Evolutionary conservation across 2,329 filamentous ascomycete genomes (phyloP).

Genomic region (Colletotrichum godetiae): DNA sequence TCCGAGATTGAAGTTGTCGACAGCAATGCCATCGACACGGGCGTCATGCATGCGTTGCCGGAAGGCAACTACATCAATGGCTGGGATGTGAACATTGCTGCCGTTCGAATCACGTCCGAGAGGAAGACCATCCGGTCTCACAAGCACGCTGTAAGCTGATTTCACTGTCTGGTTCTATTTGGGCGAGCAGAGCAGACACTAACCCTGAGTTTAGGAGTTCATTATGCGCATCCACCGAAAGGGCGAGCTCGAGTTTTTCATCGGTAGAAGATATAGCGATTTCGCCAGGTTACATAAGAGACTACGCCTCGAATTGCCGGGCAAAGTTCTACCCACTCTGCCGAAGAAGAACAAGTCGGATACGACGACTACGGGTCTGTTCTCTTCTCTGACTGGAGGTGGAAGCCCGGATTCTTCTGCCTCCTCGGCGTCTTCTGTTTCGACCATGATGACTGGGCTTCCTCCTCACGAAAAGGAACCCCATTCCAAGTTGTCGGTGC

Average conservation of each 20-base stretch:
- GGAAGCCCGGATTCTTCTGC: slow-evolving; percentile 78
- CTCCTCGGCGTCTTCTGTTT: slow-evolving; percentile 84
- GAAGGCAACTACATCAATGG: slow-evolving; percentile 94
- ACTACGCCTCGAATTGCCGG: slow-evolving; percentile 86
- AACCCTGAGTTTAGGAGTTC: slow-evolving; percentile 77
- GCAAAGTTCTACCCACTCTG: slow-evolving; percentile 86
- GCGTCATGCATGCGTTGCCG: slow-evolving; percentile 86
- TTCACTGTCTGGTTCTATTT: slow-evolving; percentile 32
- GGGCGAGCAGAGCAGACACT: neutral
- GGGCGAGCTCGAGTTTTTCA: slow-evolving; percentile 79
- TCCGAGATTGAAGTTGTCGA: slow-evolving; percentile 98
- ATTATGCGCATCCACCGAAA: slow-evolving; percentile 85
- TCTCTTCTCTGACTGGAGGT: slow-evolving; percentile 63
- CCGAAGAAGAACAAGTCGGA: slow-evolving; percentile 93
- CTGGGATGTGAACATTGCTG: slow-evolving; percentile 97
- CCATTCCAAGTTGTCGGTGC: slow-evolving; percentile 54
- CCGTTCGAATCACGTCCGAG: slow-evolving; percentile 81
- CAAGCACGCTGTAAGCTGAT: slow-evolving; percentile 83
- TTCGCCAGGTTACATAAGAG: slow-evolving; percentile 84
- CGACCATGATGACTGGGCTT: slow-evolving; percentile 69
- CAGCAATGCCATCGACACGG: slow-evolving; percentile 89
- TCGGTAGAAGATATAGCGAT: slow-evolving; percentile 89
- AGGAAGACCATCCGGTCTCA: slow-evolving; percentile 92
- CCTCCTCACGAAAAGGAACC: slow-evolving; percentile 40
- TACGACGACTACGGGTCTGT: slow-evolving; percentile 70